Conservation (phyloP, 1,139 yeast species). For the Nadsonia starkeyi-henricii region DNA sequence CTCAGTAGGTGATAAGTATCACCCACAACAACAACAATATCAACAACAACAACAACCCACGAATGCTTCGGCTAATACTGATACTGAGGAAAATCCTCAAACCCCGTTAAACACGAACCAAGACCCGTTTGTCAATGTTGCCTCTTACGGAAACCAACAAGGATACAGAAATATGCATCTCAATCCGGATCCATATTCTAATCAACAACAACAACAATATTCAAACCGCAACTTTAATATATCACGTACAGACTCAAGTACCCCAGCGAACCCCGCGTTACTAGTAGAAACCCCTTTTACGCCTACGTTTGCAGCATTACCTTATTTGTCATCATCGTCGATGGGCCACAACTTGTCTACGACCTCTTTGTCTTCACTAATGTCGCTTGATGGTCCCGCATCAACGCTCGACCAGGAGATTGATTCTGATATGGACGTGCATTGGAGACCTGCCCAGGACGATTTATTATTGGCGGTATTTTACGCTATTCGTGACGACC, state of each 20-base stretch:
- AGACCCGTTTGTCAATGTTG: no score
- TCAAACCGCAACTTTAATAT: not conserved
- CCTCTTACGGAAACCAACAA: no score
- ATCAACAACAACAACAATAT: not conserved
- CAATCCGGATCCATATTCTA: no score
- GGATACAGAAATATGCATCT: no score
- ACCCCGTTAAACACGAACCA: no score
- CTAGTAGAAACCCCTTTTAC: not conserved
- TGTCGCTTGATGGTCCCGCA: not conserved
- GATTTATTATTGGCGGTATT: slow-evolving; percentile 16
- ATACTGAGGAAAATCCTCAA: no score
- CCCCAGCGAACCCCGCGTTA: not conserved
- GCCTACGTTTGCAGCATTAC: not conserved
- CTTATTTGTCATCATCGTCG: not conserved
- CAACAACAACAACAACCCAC: no score
- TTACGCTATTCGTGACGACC: slow-evolving; percentile 18
- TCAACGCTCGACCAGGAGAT: slow-evolving; percentile 14
- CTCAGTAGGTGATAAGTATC: no score
- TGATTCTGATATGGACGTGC: slow-evolving; percentile 18
- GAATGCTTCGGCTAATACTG: no score
- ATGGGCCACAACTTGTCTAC: not conserved
- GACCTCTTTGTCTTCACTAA: not conserved
- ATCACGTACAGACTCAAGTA: not conserved
- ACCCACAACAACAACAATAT: no score
- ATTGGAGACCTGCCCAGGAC: slow-evolving; percentile 27